These are phyloP conservation scores for Penicillium sp. DNA, from an alignment of 2,329 filamentous ascomycete species.

Conservation along the genomic window DNA sequence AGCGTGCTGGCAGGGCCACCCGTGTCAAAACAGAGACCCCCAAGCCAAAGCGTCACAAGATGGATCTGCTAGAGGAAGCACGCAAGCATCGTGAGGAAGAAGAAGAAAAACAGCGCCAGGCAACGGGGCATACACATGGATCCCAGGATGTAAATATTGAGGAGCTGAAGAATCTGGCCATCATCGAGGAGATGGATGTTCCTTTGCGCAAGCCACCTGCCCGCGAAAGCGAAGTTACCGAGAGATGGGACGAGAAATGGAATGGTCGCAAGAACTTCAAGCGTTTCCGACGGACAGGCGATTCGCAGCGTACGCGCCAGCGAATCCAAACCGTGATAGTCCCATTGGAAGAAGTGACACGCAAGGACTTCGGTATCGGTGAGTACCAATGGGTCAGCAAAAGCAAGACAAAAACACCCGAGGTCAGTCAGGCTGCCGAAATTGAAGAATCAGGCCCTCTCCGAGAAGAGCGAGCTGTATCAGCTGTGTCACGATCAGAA, in stretches of 20 bases:
- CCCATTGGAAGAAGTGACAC: slow-evolving; percentile 66
- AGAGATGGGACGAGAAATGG: slow-evolving; percentile 84
- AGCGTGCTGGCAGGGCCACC: slow-evolving; percentile 29
- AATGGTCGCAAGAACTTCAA: slow-evolving; percentile 97
- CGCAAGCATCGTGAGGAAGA: slow-evolving; percentile 56
- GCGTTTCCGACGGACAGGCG: slow-evolving; percentile 59
- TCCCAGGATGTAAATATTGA: slow-evolving; percentile 63
- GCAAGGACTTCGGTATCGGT: slow-evolving; percentile 70
- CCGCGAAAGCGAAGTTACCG: slow-evolving; percentile 45
- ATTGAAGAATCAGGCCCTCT: slow-evolving; percentile 10
- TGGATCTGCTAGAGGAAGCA: slow-evolving; percentile 68
- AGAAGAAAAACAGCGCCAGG: slow-evolving; percentile 48
- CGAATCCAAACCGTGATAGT: slow-evolving; percentile 62
- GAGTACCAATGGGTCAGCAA: slow-evolving; percentile 68
- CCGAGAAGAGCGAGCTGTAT: slow-evolving; percentile 1
- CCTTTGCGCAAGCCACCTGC: slow-evolving; percentile 32
- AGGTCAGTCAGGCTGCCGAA: slow-evolving; percentile 22
- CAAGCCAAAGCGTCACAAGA: slow-evolving; percentile 55
- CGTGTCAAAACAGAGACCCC: slow-evolving; percentile 28
- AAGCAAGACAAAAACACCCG: slow-evolving; percentile 25
- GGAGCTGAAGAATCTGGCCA: slow-evolving; percentile 69
- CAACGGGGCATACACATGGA: slow-evolving; percentile 56
- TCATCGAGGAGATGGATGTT: slow-evolving; percentile 74
- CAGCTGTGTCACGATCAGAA: slow-evolving; percentile 10
- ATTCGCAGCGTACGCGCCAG: slow-evolving; percentile 35